Evolutionary conservation across 2,329 filamentous ascomycete genomes (phyloP).

Genomic region (Mollisiaceae sp.): DNA sequence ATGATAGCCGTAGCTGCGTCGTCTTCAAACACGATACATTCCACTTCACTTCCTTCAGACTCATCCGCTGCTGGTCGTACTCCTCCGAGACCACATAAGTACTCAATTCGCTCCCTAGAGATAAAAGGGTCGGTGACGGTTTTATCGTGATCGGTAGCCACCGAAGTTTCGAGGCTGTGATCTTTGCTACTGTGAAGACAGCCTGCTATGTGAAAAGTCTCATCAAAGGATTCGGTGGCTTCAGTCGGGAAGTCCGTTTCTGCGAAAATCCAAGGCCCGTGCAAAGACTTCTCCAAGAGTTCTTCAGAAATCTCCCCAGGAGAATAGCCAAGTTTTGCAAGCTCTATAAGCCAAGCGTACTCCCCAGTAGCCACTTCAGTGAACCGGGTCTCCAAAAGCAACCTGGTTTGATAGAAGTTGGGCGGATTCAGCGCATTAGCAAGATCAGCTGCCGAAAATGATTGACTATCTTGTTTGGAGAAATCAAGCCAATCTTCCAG

Average conservation of each 20-base stretch:
- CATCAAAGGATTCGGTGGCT: not conserved
- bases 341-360: constrained; percentile 22
- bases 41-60: not conserved
- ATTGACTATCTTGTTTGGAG: not conserved
- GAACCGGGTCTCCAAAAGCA: constrained; percentile 8
- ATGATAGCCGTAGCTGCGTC: not conserved
- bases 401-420: not conserved
- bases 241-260: not conserved
- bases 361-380: constrained; percentile 5
- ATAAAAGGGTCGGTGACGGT: not conserved
- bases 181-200: constrained; percentile 18
- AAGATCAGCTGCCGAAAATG: not conserved
- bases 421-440: not conserved
- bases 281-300: constrained; percentile 11
- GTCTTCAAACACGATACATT: not conserved
- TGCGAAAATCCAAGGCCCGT: constrained; percentile 20
- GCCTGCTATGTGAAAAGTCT: not conserved
- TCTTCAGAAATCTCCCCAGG: constrained; percentile 17
- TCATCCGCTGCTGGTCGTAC: not conserved
- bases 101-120: not conserved
- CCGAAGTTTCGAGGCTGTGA: not conserved
- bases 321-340: constrained; percentile 9
- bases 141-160: not conserved
- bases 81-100: constrained; percentile 4
- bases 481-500: not conserved